Base-by-base conservation (phyloP, 345 rosid genomes). In the Turritis glabra region DNA sequence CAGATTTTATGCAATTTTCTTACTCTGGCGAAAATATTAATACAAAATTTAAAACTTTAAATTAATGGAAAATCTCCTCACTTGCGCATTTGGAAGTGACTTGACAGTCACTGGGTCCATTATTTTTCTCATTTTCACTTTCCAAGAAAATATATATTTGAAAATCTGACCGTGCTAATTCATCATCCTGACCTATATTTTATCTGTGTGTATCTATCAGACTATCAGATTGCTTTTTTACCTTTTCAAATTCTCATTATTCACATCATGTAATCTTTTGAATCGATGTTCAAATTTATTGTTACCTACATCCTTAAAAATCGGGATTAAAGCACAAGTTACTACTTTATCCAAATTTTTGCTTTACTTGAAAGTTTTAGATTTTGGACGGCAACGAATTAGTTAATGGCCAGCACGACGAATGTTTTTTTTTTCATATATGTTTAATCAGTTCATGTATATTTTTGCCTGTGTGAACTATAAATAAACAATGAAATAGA, bases 51-150 rank as follows among this genome's bases (percentile, higher is more conserved):
- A 23, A 27, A 30, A 9, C 6, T 30, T 21, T 52, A 3, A n/a
- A 32, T 1, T 7, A 32, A 8, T 64, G 40, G 33, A 18, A 55
- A 46, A 13, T 2, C 17, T 41, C 23, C n/a, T 56, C 65, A 44
- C 51, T 74, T 65, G 48, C 21, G 59, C 60, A 47, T 67, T 51
- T 75, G 74, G 77, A 72, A 70, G 81, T 71, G 82, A 81, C 85
- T 58, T 74, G 41, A 71, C 82, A 40, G 72, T 63, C 52, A 67
- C 41, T 69, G 65, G 47, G 71, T 60, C 69, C 68, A 40, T 50
- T 50, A 26, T 41, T 12, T 32, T 48, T 58, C 9, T 57, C 50
- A 19, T 41, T 23, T 57, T 61, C 46, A 77, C 77, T 78, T 78
- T 68, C 54, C 84, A 51, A 69, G 58, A 76, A 69, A 17, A 69